Base-by-base conservation (phyloP, 129 eudicot species). In the Pulicaria dysenterica region DNA sequence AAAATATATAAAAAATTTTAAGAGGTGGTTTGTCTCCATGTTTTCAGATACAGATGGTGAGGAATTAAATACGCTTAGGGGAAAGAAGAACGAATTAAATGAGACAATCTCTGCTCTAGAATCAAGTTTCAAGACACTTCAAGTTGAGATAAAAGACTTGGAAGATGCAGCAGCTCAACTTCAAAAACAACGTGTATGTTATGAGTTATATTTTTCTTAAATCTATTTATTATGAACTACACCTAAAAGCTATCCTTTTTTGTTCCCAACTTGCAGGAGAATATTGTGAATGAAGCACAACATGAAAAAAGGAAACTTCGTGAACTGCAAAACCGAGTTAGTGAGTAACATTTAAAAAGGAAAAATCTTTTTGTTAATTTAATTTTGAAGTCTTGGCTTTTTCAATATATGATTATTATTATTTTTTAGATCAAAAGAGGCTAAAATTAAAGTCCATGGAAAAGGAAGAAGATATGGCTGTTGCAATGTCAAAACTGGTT, bases 121-220 rank as follows among this genome's bases (percentile, higher is more conserved):
- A 12, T 43, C 63, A 34, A 76, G 79, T 86, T 37, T 83, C 47
- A 88, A 80, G 80, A 55, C 78, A 12, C 78, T 88, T 61, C 95
- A 84, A 69, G 69, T 70, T 41, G 89, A 85, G 74, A 78, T 80
- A 64, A 84, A 77, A 67, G 82, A 80, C 57, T 43, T 78, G 11
- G 96, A 87, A 79, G 88, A 94, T 86, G 83, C 82, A 79, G 93
- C 82, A 31, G 97, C 90, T 34, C 84, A 75, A 49, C 87, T 87
- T 77, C 91, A 77, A 10, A 91, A 78, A 59, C 74, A 83, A 81
- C 91, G 96, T 53, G 98, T 93, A 82, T 77, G 95, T 39, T 57
- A 14, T 74, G 7, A 67, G 10, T 44, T 3, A 7, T 49, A 16
- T 53, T 13, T 56, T 12, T n/a, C 17, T 66, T 41, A 15, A 55